Conservation (phyloP, 169 alveolate genomes). For the Eimeria zaria region DNA sequence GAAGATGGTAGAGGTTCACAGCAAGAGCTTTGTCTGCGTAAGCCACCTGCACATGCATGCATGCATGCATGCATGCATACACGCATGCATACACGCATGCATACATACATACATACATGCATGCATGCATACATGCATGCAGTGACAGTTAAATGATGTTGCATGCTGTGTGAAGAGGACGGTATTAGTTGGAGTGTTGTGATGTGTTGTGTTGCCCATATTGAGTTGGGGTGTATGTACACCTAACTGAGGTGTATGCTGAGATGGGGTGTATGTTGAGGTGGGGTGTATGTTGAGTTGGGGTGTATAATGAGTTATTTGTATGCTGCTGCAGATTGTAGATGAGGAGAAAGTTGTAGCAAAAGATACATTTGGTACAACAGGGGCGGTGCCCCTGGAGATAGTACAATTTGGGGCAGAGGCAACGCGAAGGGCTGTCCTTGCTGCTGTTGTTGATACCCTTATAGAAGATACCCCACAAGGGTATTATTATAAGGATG, state of each 20-base stretch:
- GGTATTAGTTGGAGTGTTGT: no score
- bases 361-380: conserved; percentile 4
- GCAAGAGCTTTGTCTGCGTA: conserved; percentile 87
- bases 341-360: neutral
- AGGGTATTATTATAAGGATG: no score
- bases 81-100: neutral
- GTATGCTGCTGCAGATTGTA: neutral
- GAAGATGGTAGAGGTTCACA: conserved; percentile 89
- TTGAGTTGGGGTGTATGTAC: neutral
- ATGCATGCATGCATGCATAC: neutral
- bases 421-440: neutral
- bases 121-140: neutral
- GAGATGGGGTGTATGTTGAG: no score
- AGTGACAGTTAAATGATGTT: no score
- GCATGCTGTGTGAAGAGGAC: no score
- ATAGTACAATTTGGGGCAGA: conserved; percentile 2
- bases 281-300: no score
- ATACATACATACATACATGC: neutral
- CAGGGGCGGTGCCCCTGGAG: conserved; percentile 73
- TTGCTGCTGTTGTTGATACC: neutral
- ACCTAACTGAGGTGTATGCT: no score
- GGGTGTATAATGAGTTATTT: no score
- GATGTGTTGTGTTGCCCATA: no score
- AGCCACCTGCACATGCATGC: neutral
- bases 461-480: no score